Conservation (phyloP, 108 stramenopile genomes). For the Skeletonema grethae region DNA sequence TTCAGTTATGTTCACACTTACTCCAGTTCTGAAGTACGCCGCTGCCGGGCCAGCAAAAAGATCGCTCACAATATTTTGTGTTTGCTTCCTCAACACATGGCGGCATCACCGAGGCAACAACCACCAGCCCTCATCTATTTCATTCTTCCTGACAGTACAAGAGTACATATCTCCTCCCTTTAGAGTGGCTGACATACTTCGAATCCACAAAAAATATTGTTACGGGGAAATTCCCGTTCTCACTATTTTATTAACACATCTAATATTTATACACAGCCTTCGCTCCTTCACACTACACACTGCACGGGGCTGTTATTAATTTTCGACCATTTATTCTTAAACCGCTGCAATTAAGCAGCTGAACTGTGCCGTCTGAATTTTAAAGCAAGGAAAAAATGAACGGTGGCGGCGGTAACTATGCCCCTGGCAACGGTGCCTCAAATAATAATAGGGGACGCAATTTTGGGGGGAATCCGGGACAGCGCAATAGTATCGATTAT, state of each 20-base stretch:
- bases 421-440: not conserved
- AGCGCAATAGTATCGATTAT: not conserved
- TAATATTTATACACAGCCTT: not conserved
- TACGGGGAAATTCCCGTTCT: not conserved
- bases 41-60: not conserved
- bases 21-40: too few relatives aligned
- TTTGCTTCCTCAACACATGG: not conserved
- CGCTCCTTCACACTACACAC: not conserved
- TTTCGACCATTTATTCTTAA: not conserved
- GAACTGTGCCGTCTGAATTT: not conserved
- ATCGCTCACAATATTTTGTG: constrained; percentile 2
- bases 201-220: not conserved
- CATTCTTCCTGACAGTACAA: not conserved
- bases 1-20: too few relatives aligned
- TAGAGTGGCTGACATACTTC: not conserved
- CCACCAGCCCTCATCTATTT: not conserved
- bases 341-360: not conserved
- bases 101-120: not conserved
- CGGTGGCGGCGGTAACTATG: not conserved
- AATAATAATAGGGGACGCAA: not conserved
- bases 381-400: not conserved
- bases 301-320: not conserved
- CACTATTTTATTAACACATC: not conserved
- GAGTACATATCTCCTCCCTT: too few relatives aligned
- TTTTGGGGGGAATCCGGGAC: constrained; percentile 7